Conservation (phyloP, 2,329 filamentous ascomycete genomes). For the Pseudovirgaria hyperparasitica region DNA sequence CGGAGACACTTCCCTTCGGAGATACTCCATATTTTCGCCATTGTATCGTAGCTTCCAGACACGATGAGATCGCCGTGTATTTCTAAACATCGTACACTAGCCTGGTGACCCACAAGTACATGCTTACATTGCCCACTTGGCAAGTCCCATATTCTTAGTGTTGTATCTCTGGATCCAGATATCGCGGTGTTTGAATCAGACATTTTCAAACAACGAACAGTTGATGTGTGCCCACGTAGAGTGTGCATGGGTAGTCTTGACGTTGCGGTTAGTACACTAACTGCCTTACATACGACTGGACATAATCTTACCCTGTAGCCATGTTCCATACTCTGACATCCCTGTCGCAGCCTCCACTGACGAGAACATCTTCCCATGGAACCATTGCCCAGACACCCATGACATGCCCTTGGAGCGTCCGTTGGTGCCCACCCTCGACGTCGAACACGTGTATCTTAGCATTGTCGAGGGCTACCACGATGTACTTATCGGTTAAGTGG, state of each 20-base stretch:
- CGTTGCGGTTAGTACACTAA: conserved; percentile 15
- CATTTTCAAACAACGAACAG: conserved; percentile 95
- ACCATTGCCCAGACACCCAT: conserved; percentile 99
- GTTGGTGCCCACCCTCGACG: conserved; percentile 74
- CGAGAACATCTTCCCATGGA: conserved; percentile 87
- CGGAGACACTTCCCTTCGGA: conserved; percentile 86
- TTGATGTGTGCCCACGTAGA: conserved; percentile 88
- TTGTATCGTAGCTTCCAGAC: conserved; percentile 97
- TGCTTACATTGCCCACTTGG: conserved; percentile 77
- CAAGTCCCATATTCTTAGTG: conserved; percentile 90
- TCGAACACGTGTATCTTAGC: conserved; percentile 98
- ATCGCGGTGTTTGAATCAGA: conserved; percentile 88
- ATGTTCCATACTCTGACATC: conserved; percentile 97
- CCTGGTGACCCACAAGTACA: conserved; percentile 86
- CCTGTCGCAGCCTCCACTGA: conserved; percentile 91
- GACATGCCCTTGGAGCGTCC: conserved; percentile 85
- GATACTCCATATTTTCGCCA: conserved; percentile 94
- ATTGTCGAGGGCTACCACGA: conserved; percentile 94
- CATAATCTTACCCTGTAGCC: conserved; percentile 62
- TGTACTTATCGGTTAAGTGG: conserved; percentile 89
- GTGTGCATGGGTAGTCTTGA: conserved; percentile 62
- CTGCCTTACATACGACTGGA: not conserved
- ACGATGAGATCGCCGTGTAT: conserved; percentile 95
- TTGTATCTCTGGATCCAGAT: conserved; percentile 90
- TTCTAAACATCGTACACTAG: conserved; percentile 86